phyloP scores from a whole-genome alignment of 495 filamentous ascomycete species.

The Bathelium albidoporum region DNA sequence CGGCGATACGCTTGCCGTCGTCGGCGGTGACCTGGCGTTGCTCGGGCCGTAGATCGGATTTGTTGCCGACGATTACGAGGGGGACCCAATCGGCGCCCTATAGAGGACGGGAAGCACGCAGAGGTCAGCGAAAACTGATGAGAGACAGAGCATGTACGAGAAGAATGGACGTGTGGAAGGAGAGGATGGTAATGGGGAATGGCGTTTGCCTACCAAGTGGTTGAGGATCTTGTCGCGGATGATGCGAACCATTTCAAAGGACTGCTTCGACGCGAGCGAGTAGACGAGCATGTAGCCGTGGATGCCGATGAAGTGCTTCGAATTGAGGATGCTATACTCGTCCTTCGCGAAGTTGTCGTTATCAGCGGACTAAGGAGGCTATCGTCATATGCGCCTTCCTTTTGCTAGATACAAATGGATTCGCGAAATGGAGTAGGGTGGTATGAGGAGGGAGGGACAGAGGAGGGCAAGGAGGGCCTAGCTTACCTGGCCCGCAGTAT shows the following conservation, averaged over 20 bases:
- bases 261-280: conserved; percentile 82
- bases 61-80: conserved; percentile 92
- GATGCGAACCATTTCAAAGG: conserved; percentile 92
- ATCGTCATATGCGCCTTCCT: background rate
- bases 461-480: background rate
- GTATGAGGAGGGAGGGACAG: no score
- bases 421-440: no score
- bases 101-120: background rate
- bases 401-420: no score
- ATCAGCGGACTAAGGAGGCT: conserved; percentile 2
- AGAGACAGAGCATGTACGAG: conserved; percentile 6
- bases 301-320: conserved; percentile 98
- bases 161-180: background rate
- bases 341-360: conserved; percentile 47
- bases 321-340: conserved; percentile 96
- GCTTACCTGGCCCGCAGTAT: conserved; percentile 91
- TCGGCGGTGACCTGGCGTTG: conserved; percentile 84
- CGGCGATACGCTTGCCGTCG: conserved; percentile 67
- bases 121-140: background rate
- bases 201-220: conserved; percentile 58
- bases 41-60: conserved; percentile 84
- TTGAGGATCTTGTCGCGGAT: conserved; percentile 97
- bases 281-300: conserved; percentile 99
- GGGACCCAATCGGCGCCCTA: conserved; percentile 90
- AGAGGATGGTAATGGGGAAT: conserved; percentile 6